phyloP scores from a whole-genome alignment of 345 rosid genomes.

The Arabis hirsuta region DNA sequence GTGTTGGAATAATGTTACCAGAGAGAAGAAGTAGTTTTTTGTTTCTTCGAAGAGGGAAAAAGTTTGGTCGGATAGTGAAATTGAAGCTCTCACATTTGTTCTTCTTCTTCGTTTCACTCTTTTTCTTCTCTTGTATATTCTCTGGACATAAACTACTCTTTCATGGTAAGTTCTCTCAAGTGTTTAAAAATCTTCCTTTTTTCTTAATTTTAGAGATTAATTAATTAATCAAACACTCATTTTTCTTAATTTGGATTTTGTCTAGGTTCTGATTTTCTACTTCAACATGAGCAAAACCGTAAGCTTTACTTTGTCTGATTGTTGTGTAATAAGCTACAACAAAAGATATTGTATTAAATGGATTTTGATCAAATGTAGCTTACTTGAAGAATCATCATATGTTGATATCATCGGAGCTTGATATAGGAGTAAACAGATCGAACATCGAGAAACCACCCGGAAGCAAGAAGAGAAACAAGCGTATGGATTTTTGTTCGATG shows the following conservation, averaged over 20 bases:
- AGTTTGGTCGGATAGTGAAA: conserved; percentile 58
- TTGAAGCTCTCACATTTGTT: conserved; percentile 51
- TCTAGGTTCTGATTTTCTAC: conserved; percentile 43
- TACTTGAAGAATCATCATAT: conserved; percentile 25
- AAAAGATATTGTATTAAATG: conserved; percentile 28
- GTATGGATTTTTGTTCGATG: background rate
- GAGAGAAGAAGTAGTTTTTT: conserved; percentile 52
- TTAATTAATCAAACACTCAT: background rate
- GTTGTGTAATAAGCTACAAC: background rate
- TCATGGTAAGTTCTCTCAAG: conserved; percentile 58
- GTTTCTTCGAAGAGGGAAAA: conserved; percentile 59
- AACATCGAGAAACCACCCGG: conserved; percentile 35
- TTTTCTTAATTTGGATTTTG: conserved; percentile 24
- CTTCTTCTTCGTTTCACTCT: conserved; percentile 51
- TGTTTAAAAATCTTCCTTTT: background rate
- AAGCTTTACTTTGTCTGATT: conserved; percentile 23
- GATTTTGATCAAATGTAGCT: conserved; percentile 32
- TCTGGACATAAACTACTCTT: conserved; percentile 57
- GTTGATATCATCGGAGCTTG: conserved; percentile 32
- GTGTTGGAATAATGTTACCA: conserved; percentile 47
- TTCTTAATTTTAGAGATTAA: background rate
- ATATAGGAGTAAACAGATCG: conserved; percentile 35
- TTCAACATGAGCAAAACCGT: conserved; percentile 38
- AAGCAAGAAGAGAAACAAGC: conserved; percentile 44
- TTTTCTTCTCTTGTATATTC: conserved; percentile 54